Base-by-base conservation (phyloP, 495 filamentous ascomycete species). In the Viridothelium virens region DNA sequence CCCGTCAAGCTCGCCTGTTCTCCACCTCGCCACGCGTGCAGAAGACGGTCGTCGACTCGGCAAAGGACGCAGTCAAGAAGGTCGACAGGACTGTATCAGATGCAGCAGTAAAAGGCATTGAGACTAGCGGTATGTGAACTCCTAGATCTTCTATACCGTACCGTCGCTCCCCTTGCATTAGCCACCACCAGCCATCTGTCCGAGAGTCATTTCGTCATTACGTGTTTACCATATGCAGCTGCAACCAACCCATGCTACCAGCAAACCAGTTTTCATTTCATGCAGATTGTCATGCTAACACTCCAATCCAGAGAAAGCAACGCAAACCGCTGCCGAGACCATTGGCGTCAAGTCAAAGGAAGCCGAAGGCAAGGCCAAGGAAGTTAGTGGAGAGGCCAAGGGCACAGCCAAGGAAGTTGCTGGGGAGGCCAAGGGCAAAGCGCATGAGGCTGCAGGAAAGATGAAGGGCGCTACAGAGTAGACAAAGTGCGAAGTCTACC, bases 91-190 rank as follows among this genome's bases (percentile, higher is more conserved):
- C 74, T 3, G 75, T 85, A n/a, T 79, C 83, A 1, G 77, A 84
- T 72, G 80, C 74, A 0, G 81, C 81, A 11, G 81, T 86, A 3
- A 84, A 84, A 79, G 85, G 85, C 33, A 86, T 88, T 67, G 79
- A 88, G 73, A 82, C 76, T 46, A 82, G 84, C 38, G 78, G 70
- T 71, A 69, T 4, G 69, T 56, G 9, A 12, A 36, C 2, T 48
- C n/a, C 48, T 7, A 41, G 14, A 18, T 38, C 33, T 18, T 61
- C 3, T 63, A n/a, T 1, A 7, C 81, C 85, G 79, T 38, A 82
- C 14, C 41, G 14, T 44, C 41, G 14, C 41, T 46, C 16, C 16
- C 25, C 25, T 25, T 25, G 25, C 25, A 25, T 25, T 25, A 25
- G 25, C 25, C 25, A 25, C 25, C 25, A 25, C 1, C 25, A 25